Evolutionary conservation across 1,284 basidiomycete species (phyloP).

Genomic region (Apiotrichum montevideense): DNA sequence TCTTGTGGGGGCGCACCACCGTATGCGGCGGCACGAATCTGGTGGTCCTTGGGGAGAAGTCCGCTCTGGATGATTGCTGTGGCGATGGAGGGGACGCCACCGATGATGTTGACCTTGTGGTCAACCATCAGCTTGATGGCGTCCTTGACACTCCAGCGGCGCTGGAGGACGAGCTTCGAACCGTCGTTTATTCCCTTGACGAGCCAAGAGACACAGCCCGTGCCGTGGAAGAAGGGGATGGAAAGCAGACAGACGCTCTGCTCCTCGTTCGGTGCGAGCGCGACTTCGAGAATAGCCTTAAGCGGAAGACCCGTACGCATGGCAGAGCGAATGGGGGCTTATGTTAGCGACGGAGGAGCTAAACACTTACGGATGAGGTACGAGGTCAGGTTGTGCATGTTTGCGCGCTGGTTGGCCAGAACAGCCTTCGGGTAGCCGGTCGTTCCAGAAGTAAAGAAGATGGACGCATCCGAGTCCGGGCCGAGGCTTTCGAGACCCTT

Average conservation of each 20-base stretch:
- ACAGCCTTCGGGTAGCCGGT: slow-evolving; percentile 37
- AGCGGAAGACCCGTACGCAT: slow-evolving; percentile 27
- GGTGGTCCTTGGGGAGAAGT: slow-evolving; percentile 18
- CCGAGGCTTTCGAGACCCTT: slow-evolving; percentile 17
- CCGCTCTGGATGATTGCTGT: slow-evolving; percentile 31
- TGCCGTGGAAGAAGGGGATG: slow-evolving; percentile 43
- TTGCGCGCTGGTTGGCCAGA: slow-evolving; percentile 35
- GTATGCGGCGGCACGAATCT: slow-evolving; percentile 34
- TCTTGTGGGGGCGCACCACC: slow-evolving; percentile 37
- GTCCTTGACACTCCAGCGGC: slow-evolving; percentile 29
- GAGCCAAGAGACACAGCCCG: slow-evolving; percentile 40
- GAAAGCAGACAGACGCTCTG: slow-evolving; percentile 28
- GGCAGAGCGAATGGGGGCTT: slow-evolving; percentile 21
- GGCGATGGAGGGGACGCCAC: slow-evolving; percentile 41
- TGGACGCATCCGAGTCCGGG: slow-evolving; percentile 36
- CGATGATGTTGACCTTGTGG: slow-evolving; percentile 34
- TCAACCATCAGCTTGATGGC: slow-evolving; percentile 28
- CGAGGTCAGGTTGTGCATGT: slow-evolving; percentile 32
- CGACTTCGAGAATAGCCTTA: slow-evolving; percentile 16
- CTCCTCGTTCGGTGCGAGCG: slow-evolving; percentile 8
- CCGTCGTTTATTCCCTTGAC: slow-evolving; percentile 31
- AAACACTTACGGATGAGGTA: slow-evolving; percentile 26
- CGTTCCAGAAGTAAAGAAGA: slow-evolving; percentile 36
- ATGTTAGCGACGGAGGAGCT: neutral
- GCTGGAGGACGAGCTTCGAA: slow-evolving; percentile 34